These are phyloP conservation scores for Neurospora sp. DNA, from an alignment of 2,329 filamentous ascomycete genomes.

Conservation along the genomic window DNA sequence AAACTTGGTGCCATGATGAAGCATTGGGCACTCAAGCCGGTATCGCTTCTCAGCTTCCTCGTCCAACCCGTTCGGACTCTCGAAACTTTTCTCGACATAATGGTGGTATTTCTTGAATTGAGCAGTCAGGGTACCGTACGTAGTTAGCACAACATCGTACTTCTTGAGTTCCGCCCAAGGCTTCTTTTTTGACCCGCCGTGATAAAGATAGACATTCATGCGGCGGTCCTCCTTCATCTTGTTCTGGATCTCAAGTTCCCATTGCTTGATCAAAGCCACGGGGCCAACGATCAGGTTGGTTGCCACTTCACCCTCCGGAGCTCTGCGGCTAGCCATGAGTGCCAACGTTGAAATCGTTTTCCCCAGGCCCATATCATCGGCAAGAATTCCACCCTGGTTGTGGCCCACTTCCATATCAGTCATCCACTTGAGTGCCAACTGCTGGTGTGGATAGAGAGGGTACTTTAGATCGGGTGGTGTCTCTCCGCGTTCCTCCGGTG, in stretches of 20 bases:
- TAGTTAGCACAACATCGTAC: slow-evolving; percentile 70
- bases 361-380: slow-evolving; percentile 75
- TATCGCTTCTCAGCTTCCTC: slow-evolving; percentile 24
- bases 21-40: slow-evolving; percentile 39
- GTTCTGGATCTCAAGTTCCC: slow-evolving; percentile 67
- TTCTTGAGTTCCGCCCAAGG: slow-evolving; percentile 50
- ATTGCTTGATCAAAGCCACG: slow-evolving; percentile 71
- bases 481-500: slow-evolving; percentile 50
- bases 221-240: slow-evolving; percentile 53
- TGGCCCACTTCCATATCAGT: slow-evolving; percentile 62
- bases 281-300: slow-evolving; percentile 79
- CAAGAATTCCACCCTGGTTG: slow-evolving; percentile 69
- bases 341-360: slow-evolving; percentile 79
- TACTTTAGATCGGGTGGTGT: slow-evolving; percentile 61
- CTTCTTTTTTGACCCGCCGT: slow-evolving; percentile 46
- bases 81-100: slow-evolving; percentile 37
- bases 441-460: slow-evolving; percentile 71
- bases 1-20: slow-evolving; percentile 52
- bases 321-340: slow-evolving; percentile 60
- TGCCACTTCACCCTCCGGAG: slow-evolving; percentile 41
- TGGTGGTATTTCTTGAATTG: slow-evolving; percentile 54
- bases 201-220: slow-evolving; percentile 59
- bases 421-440: slow-evolving; percentile 68
- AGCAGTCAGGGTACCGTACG: slow-evolving; percentile 60
- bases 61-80: slow-evolving; percentile 23